Evolutionary conservation across 805 yeast species (phyloP), one percentile per base, ranked within the genome.

Genomic region (Ogataea minuta): DNA sequence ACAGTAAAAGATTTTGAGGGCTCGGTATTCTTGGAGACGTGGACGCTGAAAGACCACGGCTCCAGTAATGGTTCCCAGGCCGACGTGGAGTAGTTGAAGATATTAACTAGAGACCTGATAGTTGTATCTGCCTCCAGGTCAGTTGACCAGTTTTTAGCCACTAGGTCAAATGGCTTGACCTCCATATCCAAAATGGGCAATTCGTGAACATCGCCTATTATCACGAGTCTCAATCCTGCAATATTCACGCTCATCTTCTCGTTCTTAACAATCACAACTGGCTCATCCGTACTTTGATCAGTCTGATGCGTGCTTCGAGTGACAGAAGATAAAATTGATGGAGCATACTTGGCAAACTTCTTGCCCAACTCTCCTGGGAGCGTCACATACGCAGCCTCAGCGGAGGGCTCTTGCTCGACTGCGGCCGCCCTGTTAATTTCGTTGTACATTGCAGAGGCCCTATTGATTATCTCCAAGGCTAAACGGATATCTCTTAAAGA

Each of bases 61-160:
- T 93, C 99, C 34, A 93, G 60, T 31, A 93, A 66, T 0, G 99
- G 97, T 54, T 93, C 98, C 98, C 99, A 90, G 0, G 88, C 76
- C 3, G 96, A 89, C 45, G 84, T 78, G 0, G 96, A 77, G 59
- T 90, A 90, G 59, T 89, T 89, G 68, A 84, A 90, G 14, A 87
- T 77, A 59, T 87, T 89, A 8, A 84, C 74, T 44, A 67, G 75
- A 0, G 88, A 71, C 44, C 78, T 84, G 24, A 89, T 60, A 17
- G 76, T 74, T 0, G 83, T 70, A 41, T 78, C 79, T 1, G 87
- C 84, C 50, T 79, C 81, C 39, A 90, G 60, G 44, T 85, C 90
- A 1, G 90, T 79, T 0, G 95, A 83, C 97, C 97, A 90, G 52
- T 90, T 85, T 39, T 74, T 72, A 0, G 88, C 90, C 23, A 66